phyloP scores from a whole-genome alignment of 371 early-diverging fungal genomes.

The Rhizopus microsporus region DNA sequence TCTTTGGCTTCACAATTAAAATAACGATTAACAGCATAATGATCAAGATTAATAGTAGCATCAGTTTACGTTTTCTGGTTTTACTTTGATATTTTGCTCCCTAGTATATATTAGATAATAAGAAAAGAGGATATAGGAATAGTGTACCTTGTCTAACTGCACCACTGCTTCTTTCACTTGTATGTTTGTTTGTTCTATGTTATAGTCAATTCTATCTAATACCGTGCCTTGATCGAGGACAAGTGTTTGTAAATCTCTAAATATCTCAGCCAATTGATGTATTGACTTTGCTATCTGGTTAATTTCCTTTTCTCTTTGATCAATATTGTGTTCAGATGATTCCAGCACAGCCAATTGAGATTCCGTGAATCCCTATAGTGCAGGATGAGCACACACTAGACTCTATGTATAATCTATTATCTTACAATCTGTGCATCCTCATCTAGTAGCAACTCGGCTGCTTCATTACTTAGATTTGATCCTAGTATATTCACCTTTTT shows the following conservation, averaged over 20 bases:
- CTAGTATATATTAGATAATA: slow-evolving; percentile 22
- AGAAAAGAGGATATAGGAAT: slow-evolving; percentile 1
- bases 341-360: slow-evolving; percentile 79
- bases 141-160: slow-evolving; percentile 77
- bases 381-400: not conserved
- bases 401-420: not conserved
- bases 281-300: slow-evolving; percentile 93
- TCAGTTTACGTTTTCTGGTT: slow-evolving; percentile 64
- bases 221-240: slow-evolving; percentile 97
- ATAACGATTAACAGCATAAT: slow-evolving; percentile 64
- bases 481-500: slow-evolving; percentile 51
- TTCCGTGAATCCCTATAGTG: slow-evolving; percentile 76
- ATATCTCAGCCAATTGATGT: slow-evolving; percentile 86
- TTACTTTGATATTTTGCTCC: slow-evolving; percentile 69
- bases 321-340: slow-evolving; percentile 69
- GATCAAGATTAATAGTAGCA: slow-evolving; percentile 60
- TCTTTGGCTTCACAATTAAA: slow-evolving; percentile 65
- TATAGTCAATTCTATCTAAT: slow-evolving; percentile 96
- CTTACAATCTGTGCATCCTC: slow-evolving; percentile 52
- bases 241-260: slow-evolving; percentile 89
- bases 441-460: slow-evolving; percentile 46
- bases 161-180: slow-evolving; percentile 83
- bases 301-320: slow-evolving; percentile 89
- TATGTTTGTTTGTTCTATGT: slow-evolving; percentile 84
- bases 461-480: slow-evolving; percentile 40